Base-by-base conservation (phyloP, 2,329 filamentous ascomycete genomes). In the Drechmeria coniospora region DNA sequence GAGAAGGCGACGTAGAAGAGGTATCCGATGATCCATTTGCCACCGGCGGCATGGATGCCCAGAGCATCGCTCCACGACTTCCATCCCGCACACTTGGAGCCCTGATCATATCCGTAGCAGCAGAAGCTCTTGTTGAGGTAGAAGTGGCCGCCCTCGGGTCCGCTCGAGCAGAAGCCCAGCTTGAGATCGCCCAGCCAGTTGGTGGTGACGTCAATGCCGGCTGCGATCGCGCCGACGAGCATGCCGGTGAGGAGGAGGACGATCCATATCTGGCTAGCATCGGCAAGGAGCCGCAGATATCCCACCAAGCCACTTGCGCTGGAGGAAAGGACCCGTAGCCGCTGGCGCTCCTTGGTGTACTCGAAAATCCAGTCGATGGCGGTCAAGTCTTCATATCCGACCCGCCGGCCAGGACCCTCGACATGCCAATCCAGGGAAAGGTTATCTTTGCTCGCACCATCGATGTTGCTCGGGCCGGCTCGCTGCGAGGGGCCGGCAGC, bases 281-380 rank as follows among this genome's bases (percentile, higher is more conserved):
- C 90, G 11, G 82, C 61, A 15, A 92, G 56, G 38, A 79, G 74
- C 35, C 69, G 74, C 29, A 79, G 43, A 42, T 83, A 73, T 9
- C 84, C 83, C 13, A 86, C 34, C 5, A 93, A 40, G 0, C 84
- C 81, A 13, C 69, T 64, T 6, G 74, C 68, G 41, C 68, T 71
- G 0, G 78, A 70, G 30, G 74, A 69, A 13, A 98, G 61, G 17
- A 79, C 68, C n/a, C 83, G 72, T 43, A 92, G 59, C 15, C 90
- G 73, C 51, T 92, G 83, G 13, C 90, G 73, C 57, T 98, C 90
- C 52, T 94, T 94, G 28, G 81, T 90, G 48, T 95, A 93, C 53
- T 98, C 90, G 44, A 93, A 95, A 47, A 95, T 95, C 90, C 90
- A 98, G 59, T 98, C 90, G 50, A 98, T 98, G 32, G 90, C 87